Conservation (phyloP, 1,284 basidiomycete species). For the Trichosporon coremiiforme region DNA sequence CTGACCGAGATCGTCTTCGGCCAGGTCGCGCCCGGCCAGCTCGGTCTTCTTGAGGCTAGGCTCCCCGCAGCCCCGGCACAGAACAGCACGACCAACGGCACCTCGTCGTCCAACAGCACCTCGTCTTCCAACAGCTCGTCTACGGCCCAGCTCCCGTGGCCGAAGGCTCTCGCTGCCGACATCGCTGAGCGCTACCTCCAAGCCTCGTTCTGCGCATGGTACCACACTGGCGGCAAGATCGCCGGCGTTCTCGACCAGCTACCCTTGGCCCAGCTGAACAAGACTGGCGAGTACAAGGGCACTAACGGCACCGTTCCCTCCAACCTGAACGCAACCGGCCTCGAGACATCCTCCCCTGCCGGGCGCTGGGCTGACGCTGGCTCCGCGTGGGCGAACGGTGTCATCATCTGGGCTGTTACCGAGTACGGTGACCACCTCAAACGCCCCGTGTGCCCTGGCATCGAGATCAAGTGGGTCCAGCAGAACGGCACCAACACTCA, state of each 20-base stretch:
- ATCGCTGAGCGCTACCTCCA: constrained; percentile 68
- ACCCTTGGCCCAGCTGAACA: constrained; percentile 70
- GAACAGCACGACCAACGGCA: neutral
- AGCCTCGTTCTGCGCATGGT: constrained; percentile 84
- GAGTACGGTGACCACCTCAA: constrained; percentile 69
- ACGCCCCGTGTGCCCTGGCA: constrained; percentile 67
- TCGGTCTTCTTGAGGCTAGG: constrained; percentile 67
- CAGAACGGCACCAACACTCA: constrained; percentile 12
- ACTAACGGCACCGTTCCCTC: constrained; percentile 73
- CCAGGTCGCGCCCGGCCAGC: constrained; percentile 70
- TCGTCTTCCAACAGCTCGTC: constrained; percentile 17
- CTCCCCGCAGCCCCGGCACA: constrained; percentile 59
- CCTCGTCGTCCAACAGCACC: neutral
- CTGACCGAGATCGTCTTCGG: constrained; percentile 34
- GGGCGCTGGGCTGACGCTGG: constrained; percentile 33
- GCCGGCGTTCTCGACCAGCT: constrained; percentile 68
- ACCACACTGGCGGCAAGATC: constrained; percentile 74
- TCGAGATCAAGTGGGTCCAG: constrained; percentile 52
- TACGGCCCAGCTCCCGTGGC: constrained; percentile 45
- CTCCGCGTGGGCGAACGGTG: constrained; percentile 86
- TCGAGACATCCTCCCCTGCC: neutral
- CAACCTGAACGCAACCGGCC: constrained; percentile 77
- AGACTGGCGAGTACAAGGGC: constrained; percentile 61
- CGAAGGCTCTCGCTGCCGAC: constrained; percentile 66
- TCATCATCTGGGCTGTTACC: constrained; percentile 70